phyloP scores from a whole-genome alignment of 768 basidiomycete genomes.

The Boletus eberwhitei region DNA sequence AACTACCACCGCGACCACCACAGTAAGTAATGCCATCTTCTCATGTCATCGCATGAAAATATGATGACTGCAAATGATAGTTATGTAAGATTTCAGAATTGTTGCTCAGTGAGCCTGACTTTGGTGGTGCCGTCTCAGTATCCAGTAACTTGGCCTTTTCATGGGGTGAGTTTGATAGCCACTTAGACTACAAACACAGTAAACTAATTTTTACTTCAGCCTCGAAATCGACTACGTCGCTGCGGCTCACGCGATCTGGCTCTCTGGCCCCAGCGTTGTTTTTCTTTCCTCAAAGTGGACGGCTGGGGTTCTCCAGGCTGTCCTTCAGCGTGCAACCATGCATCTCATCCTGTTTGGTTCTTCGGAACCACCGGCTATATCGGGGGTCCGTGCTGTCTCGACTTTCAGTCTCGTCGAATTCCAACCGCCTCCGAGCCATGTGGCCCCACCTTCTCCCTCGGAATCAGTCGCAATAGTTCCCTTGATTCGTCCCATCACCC shows the following conservation, averaged over 20 bases:
- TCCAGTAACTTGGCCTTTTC: constrained; percentile 27
- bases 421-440: constrained; percentile 5
- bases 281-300: constrained; percentile 32
- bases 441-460: constrained; percentile 11
- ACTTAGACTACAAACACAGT: neutral
- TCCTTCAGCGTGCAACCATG: constrained; percentile 24
- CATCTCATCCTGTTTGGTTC: constrained; percentile 22
- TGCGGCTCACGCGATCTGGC: constrained; percentile 31
- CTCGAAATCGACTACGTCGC: constrained; percentile 31
- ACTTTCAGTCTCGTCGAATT: constrained; percentile 16
- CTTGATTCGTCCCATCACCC: constrained; percentile 26
- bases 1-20: no score
- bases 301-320: constrained; percentile 22
- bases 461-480: constrained; percentile 26
- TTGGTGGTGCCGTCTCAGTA: constrained; percentile 14
- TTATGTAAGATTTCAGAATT: neutral
- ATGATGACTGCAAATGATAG: neutral
- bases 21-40: neutral
- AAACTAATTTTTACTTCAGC: constrained; percentile 3
- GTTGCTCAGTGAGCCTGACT: no score
- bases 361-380: constrained; percentile 8
- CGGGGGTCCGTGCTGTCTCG: constrained; percentile 15
- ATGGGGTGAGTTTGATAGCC: constrained; percentile 18
- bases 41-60: neutral
- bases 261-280: constrained; percentile 24